Evolutionary conservation across 768 basidiomycete genomes (phyloP).

Genomic region (Mycena rebaudengoi): DNA sequence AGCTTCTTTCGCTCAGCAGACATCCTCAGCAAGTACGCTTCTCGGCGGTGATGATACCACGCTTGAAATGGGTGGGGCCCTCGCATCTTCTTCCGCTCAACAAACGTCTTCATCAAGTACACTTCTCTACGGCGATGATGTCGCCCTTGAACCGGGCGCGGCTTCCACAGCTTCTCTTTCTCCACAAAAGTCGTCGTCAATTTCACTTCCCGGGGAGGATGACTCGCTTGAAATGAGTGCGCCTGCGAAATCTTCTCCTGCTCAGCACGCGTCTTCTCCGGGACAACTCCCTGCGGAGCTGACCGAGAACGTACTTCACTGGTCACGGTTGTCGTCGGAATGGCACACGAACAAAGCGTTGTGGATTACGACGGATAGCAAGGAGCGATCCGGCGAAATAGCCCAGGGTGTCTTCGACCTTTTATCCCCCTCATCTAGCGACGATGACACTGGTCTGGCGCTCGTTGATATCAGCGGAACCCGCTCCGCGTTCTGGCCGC

Average conservation of each 20-base stretch:
- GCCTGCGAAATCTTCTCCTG: not conserved
- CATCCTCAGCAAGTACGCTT: no score
- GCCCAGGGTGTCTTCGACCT: not conserved
- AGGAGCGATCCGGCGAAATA: not conserved
- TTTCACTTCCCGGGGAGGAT: not conserved
- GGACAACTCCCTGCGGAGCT: not conserved
- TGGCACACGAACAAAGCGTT: not conserved
- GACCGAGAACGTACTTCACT: not conserved
- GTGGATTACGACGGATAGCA: not conserved
- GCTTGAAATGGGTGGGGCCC: no score
- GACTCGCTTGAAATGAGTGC: not conserved
- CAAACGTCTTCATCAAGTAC: no score
- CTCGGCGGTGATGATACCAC: no score
- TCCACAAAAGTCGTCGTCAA: no score
- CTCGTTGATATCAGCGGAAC: not conserved
- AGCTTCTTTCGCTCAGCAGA: no score
- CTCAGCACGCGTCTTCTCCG: not conserved
- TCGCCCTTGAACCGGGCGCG: no score
- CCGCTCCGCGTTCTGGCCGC: not conserved
- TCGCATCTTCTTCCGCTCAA: no score
- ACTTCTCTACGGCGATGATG: no score
- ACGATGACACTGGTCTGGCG: not conserved
- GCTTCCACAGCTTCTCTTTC: no score
- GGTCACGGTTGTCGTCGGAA: not conserved
- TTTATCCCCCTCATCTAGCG: not conserved